These are phyloP conservation scores for Pseudocercospora crystallina DNA, from an alignment of 2,329 filamentous ascomycete species.

Conservation along the genomic window DNA sequence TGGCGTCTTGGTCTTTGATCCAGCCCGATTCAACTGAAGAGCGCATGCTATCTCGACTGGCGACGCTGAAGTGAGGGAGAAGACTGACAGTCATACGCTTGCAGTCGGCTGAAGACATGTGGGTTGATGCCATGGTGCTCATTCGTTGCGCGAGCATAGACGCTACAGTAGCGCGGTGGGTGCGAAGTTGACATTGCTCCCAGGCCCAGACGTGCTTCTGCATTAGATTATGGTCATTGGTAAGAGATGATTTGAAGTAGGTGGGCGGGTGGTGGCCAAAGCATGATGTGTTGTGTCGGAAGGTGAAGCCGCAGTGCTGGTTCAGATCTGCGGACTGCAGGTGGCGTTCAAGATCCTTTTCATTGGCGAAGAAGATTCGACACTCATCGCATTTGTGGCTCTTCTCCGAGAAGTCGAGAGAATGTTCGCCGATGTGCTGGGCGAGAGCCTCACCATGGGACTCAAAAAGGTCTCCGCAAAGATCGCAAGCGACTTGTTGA, in stretches of 20 bases:
- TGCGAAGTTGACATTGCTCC: conserved; percentile 23
- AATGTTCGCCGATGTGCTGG: conserved; percentile 25
- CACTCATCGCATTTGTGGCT: conserved; percentile 27
- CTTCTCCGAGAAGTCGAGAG: conserved; percentile 25
- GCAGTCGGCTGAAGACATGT: conserved; percentile 21
- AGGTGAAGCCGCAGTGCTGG: conserved; percentile 26
- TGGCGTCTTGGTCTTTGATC: conserved; percentile 1
- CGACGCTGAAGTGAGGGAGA: conserved; percentile 22
- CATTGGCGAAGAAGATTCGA: conserved; percentile 25
- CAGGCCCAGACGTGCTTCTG: conserved; percentile 26
- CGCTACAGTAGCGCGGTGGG: conserved; percentile 21
- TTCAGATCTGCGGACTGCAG: conserved; percentile 23
- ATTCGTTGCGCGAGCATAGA: conserved; percentile 19
- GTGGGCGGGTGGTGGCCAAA: conserved; percentile 25
- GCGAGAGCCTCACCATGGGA: conserved; percentile 17
- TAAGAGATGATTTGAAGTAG: conserved; percentile 18
- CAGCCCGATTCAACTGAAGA: not conserved
- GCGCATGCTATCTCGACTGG: conserved; percentile 9
- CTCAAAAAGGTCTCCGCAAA: conserved; percentile 21
- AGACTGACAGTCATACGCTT: conserved; percentile 19
- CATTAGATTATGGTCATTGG: conserved; percentile 24
- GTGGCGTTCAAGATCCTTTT: conserved; percentile 24
- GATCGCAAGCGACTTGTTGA: conserved; percentile 18
- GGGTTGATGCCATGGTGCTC: conserved; percentile 9
- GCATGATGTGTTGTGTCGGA: conserved; percentile 21